Conservation (phyloP, 495 filamentous ascomycete species). For the Penicillium egyptiacum region DNA sequence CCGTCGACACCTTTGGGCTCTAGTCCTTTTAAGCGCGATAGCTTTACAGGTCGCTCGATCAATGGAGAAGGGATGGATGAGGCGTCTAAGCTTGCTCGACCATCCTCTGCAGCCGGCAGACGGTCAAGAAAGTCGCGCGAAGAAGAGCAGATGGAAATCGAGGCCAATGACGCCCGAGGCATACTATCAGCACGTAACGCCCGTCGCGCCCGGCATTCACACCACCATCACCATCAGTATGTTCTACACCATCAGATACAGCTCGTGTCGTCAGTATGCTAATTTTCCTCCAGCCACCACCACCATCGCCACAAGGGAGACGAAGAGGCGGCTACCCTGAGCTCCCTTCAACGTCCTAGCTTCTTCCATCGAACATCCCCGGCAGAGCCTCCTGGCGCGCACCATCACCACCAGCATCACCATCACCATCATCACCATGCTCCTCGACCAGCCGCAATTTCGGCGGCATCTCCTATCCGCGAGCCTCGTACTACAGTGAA, state of each 20-base stretch:
- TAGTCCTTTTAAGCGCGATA: conserved; percentile 56
- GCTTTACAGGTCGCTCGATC: conserved; percentile 34
- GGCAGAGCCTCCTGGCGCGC: conserved; percentile 37
- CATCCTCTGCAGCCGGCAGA: conserved; percentile 55
- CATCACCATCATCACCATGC: conserved; percentile 56
- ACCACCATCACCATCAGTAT: conserved; percentile 61
- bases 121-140: conserved; percentile 55
- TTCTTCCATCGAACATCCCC: conserved; percentile 38
- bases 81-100: conserved; percentile 38
- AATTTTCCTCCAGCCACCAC: conserved; percentile 58
- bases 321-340: conserved; percentile 55
- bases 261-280: conserved; percentile 21
- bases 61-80: conserved; percentile 41
- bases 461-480: conserved; percentile 48
- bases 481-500: conserved; percentile 63
- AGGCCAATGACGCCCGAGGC: conserved; percentile 60
- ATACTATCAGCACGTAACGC: conserved; percentile 53
- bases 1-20: conserved; percentile 55
- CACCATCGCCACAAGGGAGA: conserved; percentile 72
- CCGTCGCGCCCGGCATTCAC: conserved; percentile 57
- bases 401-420: conserved; percentile 56
- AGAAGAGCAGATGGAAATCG: conserved; percentile 60
- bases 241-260: conserved; percentile 25
- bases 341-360: conserved; percentile 37
- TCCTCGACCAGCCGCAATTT: conserved; percentile 34